These are phyloP conservation scores for Blastobotrys niveus DNA, from an alignment of 1,139 yeast genomes.

Conservation along the genomic window DNA sequence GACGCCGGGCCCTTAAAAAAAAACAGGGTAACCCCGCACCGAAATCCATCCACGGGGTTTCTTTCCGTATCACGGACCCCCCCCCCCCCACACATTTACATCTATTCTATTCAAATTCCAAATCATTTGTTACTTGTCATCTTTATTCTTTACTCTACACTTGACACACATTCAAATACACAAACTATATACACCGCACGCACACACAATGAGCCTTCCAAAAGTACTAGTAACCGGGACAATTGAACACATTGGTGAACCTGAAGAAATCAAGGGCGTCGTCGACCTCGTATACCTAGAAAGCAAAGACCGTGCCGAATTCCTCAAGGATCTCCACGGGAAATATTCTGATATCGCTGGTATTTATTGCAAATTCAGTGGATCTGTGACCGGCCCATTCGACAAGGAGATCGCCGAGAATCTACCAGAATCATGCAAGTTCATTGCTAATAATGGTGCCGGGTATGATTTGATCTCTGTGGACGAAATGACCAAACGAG, in stretches of 20 bases:
- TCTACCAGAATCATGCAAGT: constrained; percentile 58
- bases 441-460: constrained; percentile 80
- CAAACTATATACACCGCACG: not conserved
- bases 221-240: constrained; percentile 26
- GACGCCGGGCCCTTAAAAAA: too few species aligned
- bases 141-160: not conserved
- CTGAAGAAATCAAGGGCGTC: constrained; percentile 25
- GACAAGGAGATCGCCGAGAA: constrained; percentile 61
- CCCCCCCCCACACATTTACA: too few species aligned
- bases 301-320: constrained; percentile 28
- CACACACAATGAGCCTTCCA: constrained; percentile 8
- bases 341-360: constrained; percentile 32
- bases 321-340: constrained; percentile 31
- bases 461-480: constrained; percentile 72
- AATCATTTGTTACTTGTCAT: not conserved
- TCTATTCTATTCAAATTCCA: too few species aligned
- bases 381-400: constrained; percentile 61
- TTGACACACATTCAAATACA: not conserved
- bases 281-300: constrained; percentile 23
- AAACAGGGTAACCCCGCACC: too few species aligned
- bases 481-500: constrained; percentile 42
- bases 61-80: too few species aligned
- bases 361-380: constrained; percentile 48
- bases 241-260: constrained; percentile 24
- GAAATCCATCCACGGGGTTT: too few species aligned